Base-by-base conservation (phyloP, 202 grass and related monocot species). In the Panicum virgatum region DNA sequence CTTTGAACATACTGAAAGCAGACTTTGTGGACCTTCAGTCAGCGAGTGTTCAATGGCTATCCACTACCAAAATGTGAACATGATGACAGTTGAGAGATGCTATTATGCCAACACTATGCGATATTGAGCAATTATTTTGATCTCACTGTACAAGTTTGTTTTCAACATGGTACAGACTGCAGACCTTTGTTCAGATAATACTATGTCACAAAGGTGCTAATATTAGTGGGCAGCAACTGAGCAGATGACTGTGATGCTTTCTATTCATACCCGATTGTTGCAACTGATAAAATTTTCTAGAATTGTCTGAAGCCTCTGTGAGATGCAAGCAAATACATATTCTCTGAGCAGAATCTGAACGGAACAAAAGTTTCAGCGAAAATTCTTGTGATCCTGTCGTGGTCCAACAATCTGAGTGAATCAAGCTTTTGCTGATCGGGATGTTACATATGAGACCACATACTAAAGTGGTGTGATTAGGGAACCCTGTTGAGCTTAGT, bases 391-490 rank as follows among this genome's bases (percentile, higher is more conserved):
- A n/a, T 52, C 4, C 19, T 2, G 23, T 45, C 58, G 9, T 20
- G 48, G 42, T 75, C 16, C 46, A 63, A 38, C 1, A 26, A 54
- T 85, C 23, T 40, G 27, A 9, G 30, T 2, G 11, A 51, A 62
- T 85, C 30, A 79, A 44, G 3, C 48, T 53, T 84, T 57, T 68
- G 53, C 63, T 65, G 82, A 77, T 57, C n/a, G 82, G 77, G 72
- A 89, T 61, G 65, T 42, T 19, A 76, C 54, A 29, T 30, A 66
- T 9, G 63, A 34, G 32, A 34, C 32, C 32, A 34, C 32, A 34
- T 34, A 43, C 37, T 43, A 38, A 79, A 66, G 74, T 39, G 11
- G 57, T 47, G 46, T 44, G 58, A 37, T 67, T 12, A 23, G 38
- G 19, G 1, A 66, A 40, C 56, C 64, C 70, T 25, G 27, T 64